Evolutionary conservation across 1,139 yeast genomes (phyloP), one percentile per base, ranked within the genome.

Genomic region (Barnettozyma hawaiiensis): DNA sequence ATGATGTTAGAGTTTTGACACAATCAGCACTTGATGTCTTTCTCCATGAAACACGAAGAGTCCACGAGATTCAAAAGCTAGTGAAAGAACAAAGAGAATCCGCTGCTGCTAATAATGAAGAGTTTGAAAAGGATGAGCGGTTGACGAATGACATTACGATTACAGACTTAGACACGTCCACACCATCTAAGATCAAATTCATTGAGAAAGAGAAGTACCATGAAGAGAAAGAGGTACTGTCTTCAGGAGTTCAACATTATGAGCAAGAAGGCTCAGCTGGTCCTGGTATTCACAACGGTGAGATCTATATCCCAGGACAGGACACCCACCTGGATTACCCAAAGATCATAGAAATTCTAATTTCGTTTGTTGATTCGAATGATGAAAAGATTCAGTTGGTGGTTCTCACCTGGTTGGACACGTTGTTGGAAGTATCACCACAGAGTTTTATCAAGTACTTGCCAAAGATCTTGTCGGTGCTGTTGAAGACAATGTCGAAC

Each of bases 1-100:
- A 82, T 37, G 98, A 92, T 60, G 96, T 94, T 6, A 72, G 96
- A 48, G 80, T 83, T 4, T 90, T 87, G 38, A 89, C 97, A 0
- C 86, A 84, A 49, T 81, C 84, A 38, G 74, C 89, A 24, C 64
- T 94, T 48, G 85, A 82, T 50, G 75, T 78, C 7, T 78, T 94
- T 50, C 67, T 92, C 36, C 85, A 81, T 50, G 98, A 92, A 57
- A 85, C 90, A 37, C 78, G 78, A 51, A 70, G 86, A 31, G 78
- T 90, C 28, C 73, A 85, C 19, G 82, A 79, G 47, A 78, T 89
- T 28, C 84, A 85, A 55, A 67, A 53, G 40, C 27, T 52, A 9
- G 54, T 53, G 16, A 47, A 47, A 19, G 53, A 54, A 15, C 50
- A 53, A 15, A 49, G 43, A 39, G 43, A 41, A n/a, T 27, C 31